Evolutionary conservation across 805 yeast species (phyloP).

Genomic region (Saturnispora kantuleensis): DNA sequence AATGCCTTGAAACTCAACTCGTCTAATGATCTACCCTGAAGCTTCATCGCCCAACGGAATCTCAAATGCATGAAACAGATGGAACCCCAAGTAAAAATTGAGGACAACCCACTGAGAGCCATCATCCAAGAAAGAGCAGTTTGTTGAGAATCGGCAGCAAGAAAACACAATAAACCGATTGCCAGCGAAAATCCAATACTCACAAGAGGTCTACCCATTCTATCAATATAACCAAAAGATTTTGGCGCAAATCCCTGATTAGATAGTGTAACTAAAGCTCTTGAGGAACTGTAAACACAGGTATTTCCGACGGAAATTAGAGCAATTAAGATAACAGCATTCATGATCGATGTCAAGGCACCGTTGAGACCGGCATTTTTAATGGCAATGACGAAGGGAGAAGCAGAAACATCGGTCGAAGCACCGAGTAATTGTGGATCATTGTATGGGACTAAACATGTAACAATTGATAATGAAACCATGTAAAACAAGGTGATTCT

Average conservation of each 20-base stretch:
- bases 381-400: conserved; percentile 62
- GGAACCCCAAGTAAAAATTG: conserved; percentile 66
- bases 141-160: conserved; percentile 44
- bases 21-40: conserved; percentile 50
- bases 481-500: conserved; percentile 47
- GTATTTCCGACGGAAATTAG: conserved; percentile 65
- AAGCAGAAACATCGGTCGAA: conserved; percentile 42
- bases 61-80: conserved; percentile 54
- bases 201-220: conserved; percentile 60
- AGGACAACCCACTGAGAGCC: conserved; percentile 59
- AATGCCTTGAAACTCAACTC: conserved; percentile 58
- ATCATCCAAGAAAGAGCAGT: conserved; percentile 62
- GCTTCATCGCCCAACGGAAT: conserved; percentile 50
- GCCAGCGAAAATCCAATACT: conserved; percentile 43
- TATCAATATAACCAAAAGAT: conserved; percentile 52
- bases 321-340: conserved; percentile 56
- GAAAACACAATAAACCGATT: conserved; percentile 47
- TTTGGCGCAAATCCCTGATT: conserved; percentile 55
- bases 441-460: conserved; percentile 49
- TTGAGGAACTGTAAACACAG: conserved; percentile 54
- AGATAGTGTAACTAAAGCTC: conserved; percentile 53
- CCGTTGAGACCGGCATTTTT: conserved; percentile 41
- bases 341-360: conserved; percentile 54
- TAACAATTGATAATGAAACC: conserved; percentile 39
- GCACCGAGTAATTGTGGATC: conserved; percentile 38